Evolutionary conservation across 2,329 filamentous ascomycete species (phyloP).

Genomic region (Colletotrichum viniferum): DNA sequence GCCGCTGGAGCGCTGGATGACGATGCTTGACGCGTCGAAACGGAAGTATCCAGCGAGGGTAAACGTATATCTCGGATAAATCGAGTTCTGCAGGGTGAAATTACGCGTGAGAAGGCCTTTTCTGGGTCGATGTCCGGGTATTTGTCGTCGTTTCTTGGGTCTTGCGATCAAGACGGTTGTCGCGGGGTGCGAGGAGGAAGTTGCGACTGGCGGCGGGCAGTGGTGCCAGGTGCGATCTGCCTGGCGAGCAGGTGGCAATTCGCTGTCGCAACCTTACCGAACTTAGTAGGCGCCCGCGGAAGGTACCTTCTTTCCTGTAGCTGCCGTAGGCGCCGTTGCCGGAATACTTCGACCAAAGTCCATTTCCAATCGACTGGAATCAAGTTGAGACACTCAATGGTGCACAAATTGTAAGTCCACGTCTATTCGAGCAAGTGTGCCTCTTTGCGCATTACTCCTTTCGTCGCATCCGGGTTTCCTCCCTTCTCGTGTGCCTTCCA

Average conservation of each 20-base stretch:
- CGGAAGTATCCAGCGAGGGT: rapidly evolving
- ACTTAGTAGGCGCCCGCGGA: not conserved
- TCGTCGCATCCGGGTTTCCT: not conserved
- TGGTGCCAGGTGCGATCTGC: not conserved
- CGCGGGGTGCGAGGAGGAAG: not conserved
- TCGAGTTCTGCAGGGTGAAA: not conserved
- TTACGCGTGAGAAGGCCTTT: not conserved
- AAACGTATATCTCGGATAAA: too few relatives aligned
- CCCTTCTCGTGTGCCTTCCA: not conserved
- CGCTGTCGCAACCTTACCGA: not conserved
- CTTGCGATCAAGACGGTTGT: not conserved
- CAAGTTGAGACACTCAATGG: not conserved
- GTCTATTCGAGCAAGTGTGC: not conserved
- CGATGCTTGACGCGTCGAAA: not conserved
- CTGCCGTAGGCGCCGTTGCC: not conserved
- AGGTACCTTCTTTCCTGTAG: not conserved
- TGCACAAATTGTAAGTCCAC: not conserved
- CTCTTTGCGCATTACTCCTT: not conserved
- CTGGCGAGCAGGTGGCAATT: not conserved
- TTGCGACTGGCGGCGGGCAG: not conserved
- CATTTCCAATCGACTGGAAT: not conserved
- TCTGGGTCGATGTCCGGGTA: not conserved
- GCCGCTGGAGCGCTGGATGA: not conserved
- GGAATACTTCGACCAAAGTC: not conserved
- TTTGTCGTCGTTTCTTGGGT: not conserved